Base-by-base conservation (phyloP, 306 rosid species). In the Castanea sativa region DNA sequence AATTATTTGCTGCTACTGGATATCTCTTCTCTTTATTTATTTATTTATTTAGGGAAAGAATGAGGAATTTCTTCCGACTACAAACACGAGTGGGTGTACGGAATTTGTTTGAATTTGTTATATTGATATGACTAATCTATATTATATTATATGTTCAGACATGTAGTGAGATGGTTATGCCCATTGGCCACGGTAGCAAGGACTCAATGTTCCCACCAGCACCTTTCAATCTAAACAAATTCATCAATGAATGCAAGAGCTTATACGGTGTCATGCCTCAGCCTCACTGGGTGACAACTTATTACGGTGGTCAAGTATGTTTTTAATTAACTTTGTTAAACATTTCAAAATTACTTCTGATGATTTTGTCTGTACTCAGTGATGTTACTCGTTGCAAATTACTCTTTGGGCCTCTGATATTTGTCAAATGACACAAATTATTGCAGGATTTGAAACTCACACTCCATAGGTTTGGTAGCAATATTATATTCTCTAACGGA, bases 401-500 rank as follows among this genome's bases (percentile, higher is more conserved):
- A 49, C 16, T 3, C 14, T 49, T 12, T 13, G 5, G 18, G 21
- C 32, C 41, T 60, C 21, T 85, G 30, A 21, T 13, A 41, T n/a
- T 49, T 5, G 55, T n/a, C 4, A 19, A 80, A 15, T 41, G 12
- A 41, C 45, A 7, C 11, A 41, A 41, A 41, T 41, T 41, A 41
- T 3, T 78, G 76, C 82, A 92, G 97, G 88, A 91, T 55, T 55
- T 91, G 63, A 89, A 88, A 73, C 73, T 84, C 33, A 71, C 79
- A 51, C 90, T 92, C 32, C 74, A 49, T 2, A 85, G 89, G 55
- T 92, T 92, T 69, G 97, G 59, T 29, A 91, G 96, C 85, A 92
- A 92, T 81, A 91, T 92, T 53, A 88, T 92, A 55, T 92, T 92
- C 91, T 92, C 97, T 78, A 92, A 91, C 79, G 96, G 97, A 18